Conservation (phyloP, 176 grass and related monocot genomes). For the Aegilops tauschii region DNA sequence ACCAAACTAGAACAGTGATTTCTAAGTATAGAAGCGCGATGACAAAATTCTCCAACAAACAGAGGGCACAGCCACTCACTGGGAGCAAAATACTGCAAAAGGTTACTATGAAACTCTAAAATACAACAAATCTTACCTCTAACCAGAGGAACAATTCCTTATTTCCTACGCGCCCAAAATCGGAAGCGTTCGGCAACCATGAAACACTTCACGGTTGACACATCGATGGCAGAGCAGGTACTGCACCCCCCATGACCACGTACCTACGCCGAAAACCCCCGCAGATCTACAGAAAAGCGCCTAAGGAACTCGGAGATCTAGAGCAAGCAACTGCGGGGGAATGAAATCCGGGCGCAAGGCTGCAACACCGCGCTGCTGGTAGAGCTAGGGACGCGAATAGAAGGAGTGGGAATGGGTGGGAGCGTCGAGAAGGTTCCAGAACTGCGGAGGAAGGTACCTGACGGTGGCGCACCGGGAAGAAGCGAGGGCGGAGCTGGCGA, state of each 20-base stretch:
- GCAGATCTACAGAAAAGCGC: background rate
- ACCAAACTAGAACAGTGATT: background rate
- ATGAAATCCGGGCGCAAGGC: background rate
- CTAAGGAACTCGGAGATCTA: conserved; percentile 22
- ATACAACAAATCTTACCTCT: background rate
- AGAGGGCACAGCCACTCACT: background rate
- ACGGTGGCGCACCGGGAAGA: background rate
- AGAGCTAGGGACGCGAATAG: background rate
- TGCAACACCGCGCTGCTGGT: background rate
- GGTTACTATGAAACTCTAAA: background rate
- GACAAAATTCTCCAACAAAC: background rate
- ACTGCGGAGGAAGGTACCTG: background rate
- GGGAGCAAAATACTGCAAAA: background rate
- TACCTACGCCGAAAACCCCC: background rate
- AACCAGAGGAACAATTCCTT: background rate
- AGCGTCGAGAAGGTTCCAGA: conserved; percentile 7
- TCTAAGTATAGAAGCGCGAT: background rate
- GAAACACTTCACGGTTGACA: background rate
- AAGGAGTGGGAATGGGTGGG: background rate
- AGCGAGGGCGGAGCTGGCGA: conserved; percentile 1
- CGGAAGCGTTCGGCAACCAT: background rate
- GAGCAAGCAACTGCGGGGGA: background rate
- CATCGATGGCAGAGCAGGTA: background rate
- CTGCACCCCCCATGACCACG: too few relatives aligned
- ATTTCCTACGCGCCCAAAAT: background rate